Percentiles rank a stretch among this genome's conserved stretches.
Conservation (phyloP, 2,329 filamentous ascomycete genomes). For the Penicillium oxalicum region DNA sequence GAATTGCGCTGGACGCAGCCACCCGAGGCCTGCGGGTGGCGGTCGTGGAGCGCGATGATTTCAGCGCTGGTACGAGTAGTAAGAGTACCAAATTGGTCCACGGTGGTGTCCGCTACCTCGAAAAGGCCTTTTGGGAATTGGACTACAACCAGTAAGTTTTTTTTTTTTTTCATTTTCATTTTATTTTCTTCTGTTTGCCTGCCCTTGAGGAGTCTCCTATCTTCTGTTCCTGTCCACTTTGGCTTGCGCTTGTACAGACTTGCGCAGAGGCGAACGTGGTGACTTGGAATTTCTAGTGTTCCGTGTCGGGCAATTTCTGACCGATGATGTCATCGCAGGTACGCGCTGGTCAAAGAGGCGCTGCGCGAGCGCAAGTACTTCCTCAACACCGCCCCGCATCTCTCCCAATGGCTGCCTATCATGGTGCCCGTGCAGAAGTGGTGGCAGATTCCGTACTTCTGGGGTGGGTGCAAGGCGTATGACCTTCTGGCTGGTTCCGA, state of each 20-base stretch:
- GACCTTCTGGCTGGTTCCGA: constrained; percentile 79
- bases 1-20: constrained; percentile 74
- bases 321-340: constrained; percentile 23
- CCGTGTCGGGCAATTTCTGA: constrained; percentile 4
- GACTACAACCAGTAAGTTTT: constrained; percentile 66
- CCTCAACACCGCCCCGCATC: constrained; percentile 73
- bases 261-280: no score
- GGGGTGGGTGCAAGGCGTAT: constrained; percentile 69
- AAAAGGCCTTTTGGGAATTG: constrained; percentile 80
- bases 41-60: constrained; percentile 76
- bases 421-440: constrained; percentile 76
- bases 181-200: neutral
- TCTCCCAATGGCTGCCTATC: constrained; percentile 74
- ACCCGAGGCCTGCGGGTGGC: constrained; percentile 75
- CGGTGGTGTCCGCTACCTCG: constrained; percentile 75
- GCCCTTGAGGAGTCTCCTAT: neutral
- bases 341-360: constrained; percentile 72
- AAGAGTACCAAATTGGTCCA: constrained; percentile 86
- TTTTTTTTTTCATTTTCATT: neutral
- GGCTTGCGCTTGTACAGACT: no score
- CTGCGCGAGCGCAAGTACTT: constrained; percentile 79
- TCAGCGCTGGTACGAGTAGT: constrained; percentile 73
- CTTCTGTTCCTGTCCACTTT: no score
- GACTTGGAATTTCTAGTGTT: no score
- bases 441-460: constrained; percentile 76